Base-by-base conservation (phyloP, 1,284 basidiomycete species). In the Boletus mariae region DNA sequence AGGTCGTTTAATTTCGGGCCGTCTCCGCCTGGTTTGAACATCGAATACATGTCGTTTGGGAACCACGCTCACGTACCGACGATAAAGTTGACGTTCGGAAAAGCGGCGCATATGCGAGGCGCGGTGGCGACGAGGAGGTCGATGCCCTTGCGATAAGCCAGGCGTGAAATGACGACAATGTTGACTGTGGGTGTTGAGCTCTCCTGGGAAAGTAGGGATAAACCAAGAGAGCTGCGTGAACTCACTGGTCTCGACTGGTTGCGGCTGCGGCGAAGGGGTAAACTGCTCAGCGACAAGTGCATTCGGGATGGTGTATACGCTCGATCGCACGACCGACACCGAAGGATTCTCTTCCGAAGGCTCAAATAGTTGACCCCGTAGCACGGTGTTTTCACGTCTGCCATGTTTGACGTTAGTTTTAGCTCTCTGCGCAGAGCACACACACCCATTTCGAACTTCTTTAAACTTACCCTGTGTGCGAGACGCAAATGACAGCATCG, bases 111-210 rank as follows among this genome's bases (percentile, higher is more conserved):
- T 52, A 99, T 90, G 26, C 85, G 81, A 0, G 96, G 97, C 0
- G 94, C 92, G 0, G 92, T 90, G 0, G 92, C 92, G 1, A 98
- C 90, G 15, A 99, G 82, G 4, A 99, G 80, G 66, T 99, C 97
- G 54, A 99, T 90, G 1, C 97, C 97, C 74, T 99, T 99, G 43
- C 97, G 84, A 66, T 99, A 98, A 0, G 92, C 94, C 29, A 99
- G 75, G n/a, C 97, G 85, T 9, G 94, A 93, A n/a, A 99, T 74
- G 23, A 98, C 85, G 9, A 99, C 87, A 47, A 99, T 92, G 0
- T 90, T 98, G 55, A 98, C 93, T 96, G 59, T 1, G 17, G 38
- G 2, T 50, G 32, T 45, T 50, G 49, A 5, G 23, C 8, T 37
- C 28, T 35, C 13, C 43, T 12, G 3, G 17, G 26, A 5, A 8